These are phyloP conservation scores for Antitrichia curtipendula DNA, from an alignment of 225 moss, liverwort and hornwort genomes.

Conservation along the genomic window DNA sequence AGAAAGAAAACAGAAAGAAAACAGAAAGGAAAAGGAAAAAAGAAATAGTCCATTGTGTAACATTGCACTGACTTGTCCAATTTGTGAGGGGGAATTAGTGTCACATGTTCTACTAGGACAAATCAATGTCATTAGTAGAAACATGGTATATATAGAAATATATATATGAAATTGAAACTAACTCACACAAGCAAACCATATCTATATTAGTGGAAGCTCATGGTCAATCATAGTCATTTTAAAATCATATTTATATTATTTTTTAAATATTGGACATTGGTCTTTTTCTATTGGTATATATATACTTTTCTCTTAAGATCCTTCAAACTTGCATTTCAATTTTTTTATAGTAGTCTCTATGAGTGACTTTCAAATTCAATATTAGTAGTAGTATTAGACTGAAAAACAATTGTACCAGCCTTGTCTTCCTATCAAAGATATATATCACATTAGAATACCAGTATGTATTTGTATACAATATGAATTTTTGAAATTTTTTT, in stretches of 20 bases:
- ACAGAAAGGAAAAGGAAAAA: not conserved
- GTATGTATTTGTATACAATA: not conserved
- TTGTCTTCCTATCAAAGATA: not conserved
- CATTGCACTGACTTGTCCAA: rapidly evolving
- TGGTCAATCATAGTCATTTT: not conserved
- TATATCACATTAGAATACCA: not conserved
- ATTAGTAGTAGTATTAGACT: not conserved
- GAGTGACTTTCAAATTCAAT: not conserved
- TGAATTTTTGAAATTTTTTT: not conserved
- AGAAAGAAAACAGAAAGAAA: too few relatives aligned
- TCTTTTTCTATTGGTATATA: too few relatives aligned
- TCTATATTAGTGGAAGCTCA: not conserved
- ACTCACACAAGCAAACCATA: rapidly evolving
- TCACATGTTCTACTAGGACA: not conserved
- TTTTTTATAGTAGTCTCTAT: not conserved
- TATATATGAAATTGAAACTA: not conserved
- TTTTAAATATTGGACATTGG: too few relatives aligned
- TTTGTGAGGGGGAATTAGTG: not conserved
- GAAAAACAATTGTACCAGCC: not conserved
- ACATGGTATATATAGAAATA: not conserved
- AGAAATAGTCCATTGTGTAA: not conserved
- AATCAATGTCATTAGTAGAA: not conserved
- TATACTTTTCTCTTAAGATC: too few relatives aligned
- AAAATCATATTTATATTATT: not conserved
- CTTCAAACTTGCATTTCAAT: not conserved